Conservation (phyloP, 1,139 yeast genomes). For the Lodderomyces beijingensis region DNA sequence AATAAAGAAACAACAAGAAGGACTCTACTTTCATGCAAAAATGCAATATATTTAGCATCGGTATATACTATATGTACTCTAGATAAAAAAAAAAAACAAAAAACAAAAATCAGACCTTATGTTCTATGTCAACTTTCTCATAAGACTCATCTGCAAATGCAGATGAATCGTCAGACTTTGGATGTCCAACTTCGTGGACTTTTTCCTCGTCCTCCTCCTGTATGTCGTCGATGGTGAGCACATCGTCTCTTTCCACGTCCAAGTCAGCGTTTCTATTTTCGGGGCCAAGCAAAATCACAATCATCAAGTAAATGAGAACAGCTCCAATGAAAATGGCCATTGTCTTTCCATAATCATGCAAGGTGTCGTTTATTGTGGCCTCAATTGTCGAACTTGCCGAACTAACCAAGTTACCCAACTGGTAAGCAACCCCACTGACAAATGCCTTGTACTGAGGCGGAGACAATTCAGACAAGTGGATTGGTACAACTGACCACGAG, state of each 20-base stretch:
- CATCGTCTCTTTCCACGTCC: constrained; percentile 23
- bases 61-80: too few species aligned
- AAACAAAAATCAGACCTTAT: too few species aligned
- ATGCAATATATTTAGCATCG: too few species aligned
- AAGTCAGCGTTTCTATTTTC: constrained; percentile 52
- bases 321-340: constrained; percentile 84
- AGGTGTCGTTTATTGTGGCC: constrained; percentile 43
- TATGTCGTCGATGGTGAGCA: constrained; percentile 7
- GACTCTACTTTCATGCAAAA: too few species aligned
- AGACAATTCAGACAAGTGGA: constrained; percentile 73
- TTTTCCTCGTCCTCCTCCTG: constrained; percentile 8
- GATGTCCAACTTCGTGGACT: too few species aligned
- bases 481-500: constrained; percentile 84
- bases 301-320: constrained; percentile 59
- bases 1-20: too few species aligned
- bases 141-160: too few species aligned
- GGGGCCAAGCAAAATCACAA: constrained; percentile 67
- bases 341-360: constrained; percentile 41
- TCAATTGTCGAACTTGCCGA: constrained; percentile 84
- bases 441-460: constrained; percentile 72
- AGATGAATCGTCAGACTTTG: too few species aligned
- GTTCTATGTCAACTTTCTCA: too few species aligned
- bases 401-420: constrained; percentile 78
- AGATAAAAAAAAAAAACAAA: too few species aligned
- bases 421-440: constrained; percentile 73